Evolutionary conservation across 75 land plant species (phyloP), one percentile per base, ranked within the genome.

Genomic region (Isoetes taiwanensis): DNA sequence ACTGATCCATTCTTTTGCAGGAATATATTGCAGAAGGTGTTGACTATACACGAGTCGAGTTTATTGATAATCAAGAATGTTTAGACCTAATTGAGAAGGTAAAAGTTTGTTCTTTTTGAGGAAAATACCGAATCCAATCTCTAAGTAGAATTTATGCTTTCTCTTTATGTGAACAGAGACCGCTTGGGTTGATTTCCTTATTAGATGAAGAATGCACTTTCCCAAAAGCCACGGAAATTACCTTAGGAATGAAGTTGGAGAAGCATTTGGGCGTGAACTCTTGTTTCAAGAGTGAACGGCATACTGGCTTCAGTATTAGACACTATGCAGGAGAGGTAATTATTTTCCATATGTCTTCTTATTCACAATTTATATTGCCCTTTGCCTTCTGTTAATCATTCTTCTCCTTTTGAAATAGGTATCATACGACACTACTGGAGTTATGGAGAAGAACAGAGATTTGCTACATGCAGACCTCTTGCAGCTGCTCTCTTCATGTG

Each of bases 241-340:
- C 98, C 3, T 78, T 88, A 53, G 95, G 81, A 35, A 64, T 68
- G 43, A 93, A 93, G 69, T 78, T 93, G 33, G 84, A 81, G 64
- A 80, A 93, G 43, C 95, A 93, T 48, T 57, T 93, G 68, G 57
- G 43, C 50, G 61, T 33, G 1, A 81, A 82, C 52, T 26, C 73
- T 39, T 78, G 83, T 64, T 93, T 88, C 52, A 77, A 76, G 72
- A 78, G 70, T 5, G 90, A 81, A 60, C 73, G 81, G 33, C 76
- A 73, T 52, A 72, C 74, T 35, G 78, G 72, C 28, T 93, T 93
- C 57, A 28, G 79, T 31, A 56, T 93, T 37, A 68, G 63, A 23
- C 98, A 93, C 61, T 84, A 77, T 78, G 90, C 96, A 62, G 90
- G 98, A 68, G 86, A 93, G 96, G 98, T 93, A 52, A 30, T 75